phyloP scores from a whole-genome alignment of 2,329 filamentous ascomycete genomes.

The Sarocladiaceae sp. region DNA sequence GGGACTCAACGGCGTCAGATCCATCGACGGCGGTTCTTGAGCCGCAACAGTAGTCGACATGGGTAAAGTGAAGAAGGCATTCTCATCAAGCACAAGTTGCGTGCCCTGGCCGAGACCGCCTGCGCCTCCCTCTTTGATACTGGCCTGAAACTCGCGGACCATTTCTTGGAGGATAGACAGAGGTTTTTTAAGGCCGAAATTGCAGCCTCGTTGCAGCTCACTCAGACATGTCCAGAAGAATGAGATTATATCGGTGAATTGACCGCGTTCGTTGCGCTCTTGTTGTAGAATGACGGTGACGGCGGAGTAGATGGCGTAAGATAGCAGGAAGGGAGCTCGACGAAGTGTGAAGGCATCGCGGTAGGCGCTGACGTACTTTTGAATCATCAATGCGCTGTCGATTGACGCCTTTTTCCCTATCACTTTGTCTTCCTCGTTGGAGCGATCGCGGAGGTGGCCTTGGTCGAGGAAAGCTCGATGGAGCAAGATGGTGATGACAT shows the following conservation, averaged over 20 bases:
- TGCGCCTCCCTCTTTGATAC: slow-evolving; percentile 20
- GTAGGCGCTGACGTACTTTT: slow-evolving; percentile 31
- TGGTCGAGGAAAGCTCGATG: slow-evolving; percentile 38
- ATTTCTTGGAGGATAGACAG: slow-evolving; percentile 28
- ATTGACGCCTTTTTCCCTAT: slow-evolving; percentile 23
- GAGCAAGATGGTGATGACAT: slow-evolving; percentile 38
- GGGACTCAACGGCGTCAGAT: not conserved
- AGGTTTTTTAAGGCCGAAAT: slow-evolving; percentile 31
- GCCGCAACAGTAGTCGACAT: not conserved
- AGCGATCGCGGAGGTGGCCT: slow-evolving; percentile 24
- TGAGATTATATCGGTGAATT: slow-evolving; percentile 27
- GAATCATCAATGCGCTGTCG: slow-evolving; percentile 29
- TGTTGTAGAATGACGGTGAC: slow-evolving; percentile 27
- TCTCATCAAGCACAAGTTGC: not conserved
- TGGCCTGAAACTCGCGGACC: slow-evolving; percentile 25
- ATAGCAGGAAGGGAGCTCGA: slow-evolving; percentile 35
- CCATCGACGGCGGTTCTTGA: not conserved
- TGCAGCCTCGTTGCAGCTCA: slow-evolving; percentile 29
- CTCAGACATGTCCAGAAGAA: slow-evolving; percentile 33
- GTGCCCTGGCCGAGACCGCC: not conserved
- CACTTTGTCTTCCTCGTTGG: slow-evolving; percentile 20
- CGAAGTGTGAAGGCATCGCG: slow-evolving; percentile 33
- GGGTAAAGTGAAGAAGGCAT: not conserved
- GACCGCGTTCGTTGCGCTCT: slow-evolving; percentile 23
- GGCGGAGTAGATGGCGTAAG: slow-evolving; percentile 35